These are phyloP conservation scores for Pinus albicaulis DNA, from an alignment of 75 land plant species.

Conservation along the genomic window DNA sequence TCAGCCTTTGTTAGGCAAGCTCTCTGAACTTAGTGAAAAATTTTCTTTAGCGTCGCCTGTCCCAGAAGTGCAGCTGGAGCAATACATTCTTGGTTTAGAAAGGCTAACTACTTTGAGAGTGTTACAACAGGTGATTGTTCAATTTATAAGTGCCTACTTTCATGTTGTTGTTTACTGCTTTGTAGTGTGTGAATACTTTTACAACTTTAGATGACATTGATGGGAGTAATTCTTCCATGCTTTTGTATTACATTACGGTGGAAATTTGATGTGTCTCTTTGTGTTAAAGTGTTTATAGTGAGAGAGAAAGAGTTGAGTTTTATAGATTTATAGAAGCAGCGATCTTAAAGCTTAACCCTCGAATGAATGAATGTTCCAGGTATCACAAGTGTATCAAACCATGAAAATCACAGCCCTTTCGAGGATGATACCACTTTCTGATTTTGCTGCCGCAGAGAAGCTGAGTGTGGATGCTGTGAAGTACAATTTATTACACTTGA, in stretches of 20 bases:
- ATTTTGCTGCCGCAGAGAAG: slow-evolving; percentile 76
- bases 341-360: background rate
- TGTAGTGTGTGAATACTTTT: background rate
- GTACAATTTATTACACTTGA: slow-evolving; percentile 77
- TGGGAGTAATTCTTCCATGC: too few species aligned
- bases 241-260: too few species aligned
- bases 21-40: slow-evolving; percentile 77
- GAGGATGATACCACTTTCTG: slow-evolving; percentile 78
- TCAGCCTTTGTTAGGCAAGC: slow-evolving; percentile 67
- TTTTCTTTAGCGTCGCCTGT: slow-evolving; percentile 84
- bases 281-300: too few species aligned
- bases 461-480: slow-evolving; percentile 90
- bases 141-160: too few species aligned
- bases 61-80: slow-evolving; percentile 84
- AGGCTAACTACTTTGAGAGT: slow-evolving; percentile 80
- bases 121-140: slow-evolving; percentile 73
- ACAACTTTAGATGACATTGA: too few species aligned
- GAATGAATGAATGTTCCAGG: slow-evolving; percentile 56
- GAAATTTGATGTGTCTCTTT: too few species aligned
- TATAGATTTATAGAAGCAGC: too few species aligned
- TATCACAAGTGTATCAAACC: slow-evolving; percentile 84
- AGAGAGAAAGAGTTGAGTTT: too few species aligned
- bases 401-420: slow-evolving; percentile 69
- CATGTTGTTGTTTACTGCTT: background rate
- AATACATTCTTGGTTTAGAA: slow-evolving; percentile 78